Conservation (phyloP, 2,329 filamentous ascomycete genomes). For the Ophiostoma sp. region DNA sequence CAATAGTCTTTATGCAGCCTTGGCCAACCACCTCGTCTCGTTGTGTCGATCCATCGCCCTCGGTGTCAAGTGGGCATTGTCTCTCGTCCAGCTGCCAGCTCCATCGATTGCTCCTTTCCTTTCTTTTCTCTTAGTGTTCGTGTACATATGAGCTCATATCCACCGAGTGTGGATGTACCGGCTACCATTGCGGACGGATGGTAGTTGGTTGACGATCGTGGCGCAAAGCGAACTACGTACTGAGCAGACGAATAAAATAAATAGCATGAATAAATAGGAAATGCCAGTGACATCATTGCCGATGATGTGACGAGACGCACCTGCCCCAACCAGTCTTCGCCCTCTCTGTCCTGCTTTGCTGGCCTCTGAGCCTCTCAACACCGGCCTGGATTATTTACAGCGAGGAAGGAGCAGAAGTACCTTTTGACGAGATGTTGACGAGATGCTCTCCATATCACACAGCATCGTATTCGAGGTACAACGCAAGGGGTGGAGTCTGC, state of each 20-base stretch:
- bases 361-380: neutral
- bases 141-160: neutral
- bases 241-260: neutral
- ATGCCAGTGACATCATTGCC: neutral
- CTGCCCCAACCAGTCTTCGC: neutral
- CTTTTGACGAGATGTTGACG: neutral
- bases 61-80: neutral
- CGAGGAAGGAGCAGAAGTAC: neutral
- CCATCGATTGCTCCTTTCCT: neutral
- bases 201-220: neutral
- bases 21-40: neutral
- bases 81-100: neutral
- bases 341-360: neutral
- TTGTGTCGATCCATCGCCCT: neutral
- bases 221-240: neutral
- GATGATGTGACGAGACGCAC: neutral
- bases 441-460: neutral
- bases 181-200: neutral
- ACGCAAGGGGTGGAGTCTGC: neutral
- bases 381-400: neutral
- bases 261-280: neutral
- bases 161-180: neutral
- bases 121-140: neutral
- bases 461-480: neutral
- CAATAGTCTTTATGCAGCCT: neutral